Conservation (phyloP, 2,329 filamentous ascomycete genomes). For the Neonectria hederae region DNA sequence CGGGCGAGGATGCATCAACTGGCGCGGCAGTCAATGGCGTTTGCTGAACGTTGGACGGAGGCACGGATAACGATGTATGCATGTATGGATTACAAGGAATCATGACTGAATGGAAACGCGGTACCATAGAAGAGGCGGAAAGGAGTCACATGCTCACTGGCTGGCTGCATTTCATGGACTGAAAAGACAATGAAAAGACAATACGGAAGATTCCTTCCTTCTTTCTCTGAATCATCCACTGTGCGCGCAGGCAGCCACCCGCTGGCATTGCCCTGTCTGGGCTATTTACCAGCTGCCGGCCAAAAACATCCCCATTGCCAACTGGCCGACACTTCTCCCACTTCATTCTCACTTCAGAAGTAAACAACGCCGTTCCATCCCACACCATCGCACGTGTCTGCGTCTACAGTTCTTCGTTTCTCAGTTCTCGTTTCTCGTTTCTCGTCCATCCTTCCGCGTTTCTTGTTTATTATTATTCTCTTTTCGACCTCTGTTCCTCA, state of each 20-base stretch:
- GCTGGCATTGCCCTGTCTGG: neutral
- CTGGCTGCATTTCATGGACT: neutral
- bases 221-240: neutral
- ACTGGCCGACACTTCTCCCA: conserved; percentile 7
- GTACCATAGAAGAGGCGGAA: neutral
- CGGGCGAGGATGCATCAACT: neutral
- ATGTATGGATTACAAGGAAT: neutral
- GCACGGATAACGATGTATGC: neutral
- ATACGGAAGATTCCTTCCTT: neutral
- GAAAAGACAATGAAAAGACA: conserved; percentile 9
- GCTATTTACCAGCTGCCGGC: conserved; percentile 19
- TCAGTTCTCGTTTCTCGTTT: no score
- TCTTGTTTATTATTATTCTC: neutral
- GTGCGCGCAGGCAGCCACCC: neutral
- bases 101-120: conserved; percentile 1
- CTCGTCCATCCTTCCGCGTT: neutral
- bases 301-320: neutral
- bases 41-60: conserved; percentile 5
- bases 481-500: no score
- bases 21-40: conserved; percentile 7
- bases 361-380: conserved; percentile 10
- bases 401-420: neutral
- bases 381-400: neutral
- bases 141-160: conserved; percentile 6
- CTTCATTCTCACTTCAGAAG: neutral